phyloP scores from a whole-genome alignment of 2,329 filamentous ascomycete species.

The Apiospora arundinis region DNA sequence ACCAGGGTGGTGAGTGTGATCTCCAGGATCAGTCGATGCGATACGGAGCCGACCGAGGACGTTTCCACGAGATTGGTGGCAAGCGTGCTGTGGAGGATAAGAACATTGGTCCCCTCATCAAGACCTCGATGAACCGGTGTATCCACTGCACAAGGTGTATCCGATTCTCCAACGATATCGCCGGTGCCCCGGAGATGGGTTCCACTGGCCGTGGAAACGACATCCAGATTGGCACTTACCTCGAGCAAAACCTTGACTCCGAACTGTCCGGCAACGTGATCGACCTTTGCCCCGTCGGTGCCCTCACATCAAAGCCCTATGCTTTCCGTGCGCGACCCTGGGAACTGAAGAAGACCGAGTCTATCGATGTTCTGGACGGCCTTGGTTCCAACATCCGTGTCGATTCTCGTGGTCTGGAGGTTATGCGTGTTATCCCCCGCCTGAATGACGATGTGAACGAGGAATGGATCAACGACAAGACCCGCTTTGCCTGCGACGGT shows the following conservation, averaged over 20 bases:
- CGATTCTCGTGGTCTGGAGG: slow-evolving; percentile 90
- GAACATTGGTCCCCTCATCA: slow-evolving; percentile 97
- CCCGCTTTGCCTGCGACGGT: slow-evolving; percentile 93
- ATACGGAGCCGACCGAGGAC: slow-evolving; percentile 93
- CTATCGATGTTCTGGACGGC: slow-evolving; percentile 91
- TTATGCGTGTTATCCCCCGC: slow-evolving; percentile 91
- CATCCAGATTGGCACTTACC: slow-evolving; percentile 96
- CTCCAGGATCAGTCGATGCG: slow-evolving; percentile 99
- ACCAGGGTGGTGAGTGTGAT: slow-evolving; percentile 98
- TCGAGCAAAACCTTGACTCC: slow-evolving; percentile 91
- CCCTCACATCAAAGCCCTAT: slow-evolving; percentile 95
- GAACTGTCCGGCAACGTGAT: slow-evolving; percentile 98
- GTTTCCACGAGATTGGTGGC: slow-evolving; percentile 94
- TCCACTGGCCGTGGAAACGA: slow-evolving; percentile 95
- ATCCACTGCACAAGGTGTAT: slow-evolving; percentile 99
- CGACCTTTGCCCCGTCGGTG: slow-evolving; percentile 96
- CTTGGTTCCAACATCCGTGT: slow-evolving; percentile 94
- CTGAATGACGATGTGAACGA: slow-evolving; percentile 98
- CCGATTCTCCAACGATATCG: slow-evolving; percentile 96
- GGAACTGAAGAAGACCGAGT: slow-evolving; percentile 96
- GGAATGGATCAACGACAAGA: slow-evolving; percentile 99
- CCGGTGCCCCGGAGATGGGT: slow-evolving; percentile 93
- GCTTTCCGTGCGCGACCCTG: slow-evolving; percentile 96
- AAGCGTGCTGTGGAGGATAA: slow-evolving; percentile 99
- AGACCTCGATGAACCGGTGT: slow-evolving; percentile 99